Conservation (phyloP, 1,284 basidiomycete genomes). For the Porogramme epimiltina region DNA sequence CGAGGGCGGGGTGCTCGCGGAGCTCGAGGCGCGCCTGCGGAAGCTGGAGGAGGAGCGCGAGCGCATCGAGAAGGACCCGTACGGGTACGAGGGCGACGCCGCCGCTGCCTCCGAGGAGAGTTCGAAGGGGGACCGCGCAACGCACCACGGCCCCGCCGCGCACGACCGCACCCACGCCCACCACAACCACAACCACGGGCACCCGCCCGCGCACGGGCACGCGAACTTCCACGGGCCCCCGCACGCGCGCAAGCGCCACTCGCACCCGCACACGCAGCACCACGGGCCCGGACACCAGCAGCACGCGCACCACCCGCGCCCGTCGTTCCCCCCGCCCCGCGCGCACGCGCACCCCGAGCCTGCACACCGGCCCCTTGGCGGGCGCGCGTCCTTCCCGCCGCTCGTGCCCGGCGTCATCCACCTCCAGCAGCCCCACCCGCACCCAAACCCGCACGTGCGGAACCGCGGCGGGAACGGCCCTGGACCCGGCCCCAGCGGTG, state of each 20-base stretch:
- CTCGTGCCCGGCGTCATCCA: conserved; percentile 30
- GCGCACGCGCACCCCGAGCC: conserved; percentile 16
- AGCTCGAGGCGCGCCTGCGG: conserved; percentile 42
- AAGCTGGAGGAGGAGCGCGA: conserved; percentile 41
- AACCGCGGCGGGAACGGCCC: conserved; percentile 12
- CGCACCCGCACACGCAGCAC: conserved; percentile 26
- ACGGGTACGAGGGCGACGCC: conserved; percentile 30
- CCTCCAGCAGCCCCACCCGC: conserved; percentile 20
- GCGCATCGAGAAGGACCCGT: conserved; percentile 38
- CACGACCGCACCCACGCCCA: not conserved
- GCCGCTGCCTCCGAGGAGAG: too few species aligned
- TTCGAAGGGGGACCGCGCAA: conserved; percentile 6
- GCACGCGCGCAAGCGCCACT: conserved; percentile 32
- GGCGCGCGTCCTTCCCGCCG: conserved; percentile 24
- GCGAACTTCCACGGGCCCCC: conserved; percentile 17
- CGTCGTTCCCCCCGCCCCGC: conserved; percentile 16
- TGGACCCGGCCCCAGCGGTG: conserved; percentile 3
- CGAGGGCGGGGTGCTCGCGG: conserved; percentile 35
- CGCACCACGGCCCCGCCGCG: conserved; percentile 10
- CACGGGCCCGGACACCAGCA: conserved; percentile 17
- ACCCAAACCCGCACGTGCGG: conserved; percentile 14
- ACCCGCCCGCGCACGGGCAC: conserved; percentile 3
- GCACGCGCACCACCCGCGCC: conserved; percentile 20
- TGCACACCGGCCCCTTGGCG: conserved; percentile 25
- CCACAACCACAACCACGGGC: not conserved